phyloP scores from a whole-genome alignment of 1,284 basidiomycete genomes.

The Cystodermella granulosa region DNA sequence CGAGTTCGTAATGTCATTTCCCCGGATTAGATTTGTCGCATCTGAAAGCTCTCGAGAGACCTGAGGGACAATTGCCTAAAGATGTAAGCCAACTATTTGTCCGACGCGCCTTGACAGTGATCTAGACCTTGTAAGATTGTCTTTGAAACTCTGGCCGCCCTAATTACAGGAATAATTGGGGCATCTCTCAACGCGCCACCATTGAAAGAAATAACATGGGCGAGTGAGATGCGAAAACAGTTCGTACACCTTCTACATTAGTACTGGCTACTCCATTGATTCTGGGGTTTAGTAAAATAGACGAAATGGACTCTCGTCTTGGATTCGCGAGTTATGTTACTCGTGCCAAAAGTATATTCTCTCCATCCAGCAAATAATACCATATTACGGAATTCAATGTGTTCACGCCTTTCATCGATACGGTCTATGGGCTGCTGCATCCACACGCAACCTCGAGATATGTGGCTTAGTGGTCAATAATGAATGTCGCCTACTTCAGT shows the following conservation, averaged over 20 bases:
- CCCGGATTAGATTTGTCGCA: constrained; percentile 58
- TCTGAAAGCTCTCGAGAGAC: constrained; percentile 66
- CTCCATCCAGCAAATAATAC: constrained; percentile 6
- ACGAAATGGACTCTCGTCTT: constrained; percentile 72
- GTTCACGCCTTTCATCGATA: no score
- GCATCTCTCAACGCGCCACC: constrained; percentile 64
- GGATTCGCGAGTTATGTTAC: constrained; percentile 69
- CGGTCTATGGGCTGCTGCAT: no score
- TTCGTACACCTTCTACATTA: constrained; percentile 29
- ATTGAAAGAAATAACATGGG: constrained; percentile 78
- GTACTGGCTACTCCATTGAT: not conserved
- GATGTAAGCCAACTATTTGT: constrained; percentile 44
- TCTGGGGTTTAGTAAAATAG: constrained; percentile 53
- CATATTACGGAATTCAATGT: no score
- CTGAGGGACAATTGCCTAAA: constrained; percentile 58
- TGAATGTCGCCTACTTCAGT: no score
- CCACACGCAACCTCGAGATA: no score
- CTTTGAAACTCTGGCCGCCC: constrained; percentile 59
- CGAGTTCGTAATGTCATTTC: constrained; percentile 5
- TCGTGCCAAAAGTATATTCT: constrained; percentile 51
- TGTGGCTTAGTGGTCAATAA: no score
- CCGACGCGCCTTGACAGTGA: not conserved
- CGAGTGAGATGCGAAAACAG: constrained; percentile 84
- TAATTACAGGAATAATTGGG: constrained; percentile 67
- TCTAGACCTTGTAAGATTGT: constrained; percentile 52